Percentiles rank a stretch among this genome's conserved stretches.
phyloP scores from a whole-genome alignment of 176 grass and related monocot genomes.

The Lolium perenne region DNA sequence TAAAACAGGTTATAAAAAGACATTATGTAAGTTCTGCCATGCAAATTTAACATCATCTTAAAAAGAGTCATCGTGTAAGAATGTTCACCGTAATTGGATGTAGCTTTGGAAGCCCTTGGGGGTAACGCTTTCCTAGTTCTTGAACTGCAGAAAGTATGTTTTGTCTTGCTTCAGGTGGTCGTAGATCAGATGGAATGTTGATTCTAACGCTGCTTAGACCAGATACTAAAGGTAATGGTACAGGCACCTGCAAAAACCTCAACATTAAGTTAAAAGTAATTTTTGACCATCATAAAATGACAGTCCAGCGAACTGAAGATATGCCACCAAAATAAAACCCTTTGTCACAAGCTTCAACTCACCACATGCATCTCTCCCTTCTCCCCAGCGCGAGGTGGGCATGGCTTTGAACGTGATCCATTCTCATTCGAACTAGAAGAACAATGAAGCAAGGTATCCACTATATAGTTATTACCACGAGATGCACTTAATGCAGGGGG shows the following conservation, averaged over 20 bases:
- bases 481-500: constrained; percentile 67
- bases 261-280: constrained; percentile 28
- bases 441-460: constrained; percentile 95
- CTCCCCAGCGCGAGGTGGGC: constrained; percentile 75
- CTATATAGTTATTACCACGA: constrained; percentile 71
- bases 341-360: constrained; percentile 58
- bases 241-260: constrained; percentile 73
- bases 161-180: constrained; percentile 93
- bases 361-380: constrained; percentile 99
- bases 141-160: constrained; percentile 92
- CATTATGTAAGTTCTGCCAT: constrained; percentile 8
- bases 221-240: constrained; percentile 84
- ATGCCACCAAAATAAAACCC: constrained; percentile 38
- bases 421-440: constrained; percentile 72
- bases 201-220: constrained; percentile 94
- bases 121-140: constrained; percentile 87
- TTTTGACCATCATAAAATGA: constrained; percentile 22
- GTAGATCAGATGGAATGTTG: constrained; percentile 91
- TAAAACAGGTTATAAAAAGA: constrained; percentile 29
- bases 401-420: constrained; percentile 76
- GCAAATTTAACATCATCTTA: constrained; percentile 36
- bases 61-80: constrained; percentile 11
- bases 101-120: constrained; percentile 94
- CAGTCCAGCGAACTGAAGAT: constrained; percentile 27
- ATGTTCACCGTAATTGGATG: constrained; percentile 69